These are phyloP conservation scores for Hyphodiscus hymeniophilus DNA, from an alignment of 495 filamentous ascomycete genomes.

Conservation along the genomic window DNA sequence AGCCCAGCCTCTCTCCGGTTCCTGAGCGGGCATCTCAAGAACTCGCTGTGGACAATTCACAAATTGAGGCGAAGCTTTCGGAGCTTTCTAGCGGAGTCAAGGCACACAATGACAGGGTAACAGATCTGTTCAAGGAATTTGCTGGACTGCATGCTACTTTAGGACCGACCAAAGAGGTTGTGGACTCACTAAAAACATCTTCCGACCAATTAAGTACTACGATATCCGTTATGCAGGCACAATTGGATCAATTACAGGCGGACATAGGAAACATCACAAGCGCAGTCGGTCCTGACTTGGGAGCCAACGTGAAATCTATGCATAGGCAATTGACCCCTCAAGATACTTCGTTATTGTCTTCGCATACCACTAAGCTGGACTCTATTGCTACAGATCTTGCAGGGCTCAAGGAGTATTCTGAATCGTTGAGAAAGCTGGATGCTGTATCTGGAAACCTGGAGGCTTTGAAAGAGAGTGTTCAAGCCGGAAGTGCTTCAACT, in stretches of 20 bases:
- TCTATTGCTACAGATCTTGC: conserved; percentile 13
- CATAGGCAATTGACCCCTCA: conserved; percentile 1
- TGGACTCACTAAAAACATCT: conserved; percentile 9
- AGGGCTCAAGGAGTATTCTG: conserved; percentile 13
- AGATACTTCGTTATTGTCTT: conserved; percentile 9
- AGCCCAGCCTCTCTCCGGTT: not conserved
- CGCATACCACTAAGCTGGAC: conserved; percentile 18
- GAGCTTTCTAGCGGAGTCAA: conserved; percentile 19
- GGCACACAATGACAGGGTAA: conserved; percentile 13
- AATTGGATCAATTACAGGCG: conserved; percentile 19
- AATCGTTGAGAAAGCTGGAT: conserved; percentile 2
- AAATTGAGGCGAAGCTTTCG: conserved; percentile 7
- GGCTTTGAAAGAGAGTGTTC: conserved; percentile 8
- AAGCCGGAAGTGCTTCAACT: conserved; percentile 9
- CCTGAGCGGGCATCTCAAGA: conserved; percentile 9
- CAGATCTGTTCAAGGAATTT: conserved; percentile 11
- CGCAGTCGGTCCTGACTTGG: conserved; percentile 11
- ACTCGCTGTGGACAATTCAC: conserved; percentile 13
- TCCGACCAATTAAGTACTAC: conserved; percentile 17
- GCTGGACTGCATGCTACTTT: conserved; percentile 7
- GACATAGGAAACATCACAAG: conserved; percentile 16
- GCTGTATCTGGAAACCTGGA: conserved; percentile 10
- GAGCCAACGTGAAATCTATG: conserved; percentile 10
- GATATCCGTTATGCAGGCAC: conserved; percentile 16
- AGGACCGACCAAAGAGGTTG: conserved; percentile 3